Evolutionary conservation across 2,329 filamentous ascomycete species (phyloP), one percentile per base, ranked within the genome.

Genomic region (Colletotrichum higginsianum): DNA sequence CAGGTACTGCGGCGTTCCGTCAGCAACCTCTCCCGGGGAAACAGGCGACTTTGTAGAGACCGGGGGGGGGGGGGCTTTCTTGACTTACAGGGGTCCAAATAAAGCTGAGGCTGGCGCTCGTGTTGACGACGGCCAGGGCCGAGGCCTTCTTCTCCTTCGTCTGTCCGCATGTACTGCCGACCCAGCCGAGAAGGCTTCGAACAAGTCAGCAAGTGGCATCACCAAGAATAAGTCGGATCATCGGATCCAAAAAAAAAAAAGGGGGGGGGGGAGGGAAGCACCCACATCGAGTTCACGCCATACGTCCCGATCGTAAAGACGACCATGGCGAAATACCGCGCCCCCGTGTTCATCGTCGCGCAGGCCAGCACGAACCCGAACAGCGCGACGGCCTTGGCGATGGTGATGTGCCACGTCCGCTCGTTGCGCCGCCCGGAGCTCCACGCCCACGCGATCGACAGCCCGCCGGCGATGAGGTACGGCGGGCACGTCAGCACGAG

Each of bases 361-460:
- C 74, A 75, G 2, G 74, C 73, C 38, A 75, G 38, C 13, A 70
- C 65, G 21, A 75, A 76, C 0, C 65, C 23, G 77, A 74, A 67
- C 0, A 85, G 78, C 0, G 84, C 85, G 21, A 83, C 71, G 2
- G 77, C 57, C 62, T 86, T 85, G 4, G 82, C 81, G 9, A 80
- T 73, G 0, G 84, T 85, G 18, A 84, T 83, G 61, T 87, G 85
- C 84, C 83, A 86, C 0, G 84, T 86, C 40, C 84, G 79, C 72
- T 87, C 85, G 66, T 86, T 84, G 75, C 82, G 81, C 6, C 79
- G 79, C 0, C 85, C 87, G 0, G 72, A 73, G 9, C 46, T 56
- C 68, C 72, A 73, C n/a, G 68, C 72, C 56, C 81, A 81, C 16
- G 79, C 74, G 47, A 85, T 80, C 13, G 81, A 82, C 15, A 80